Evolutionary conservation across 2,329 filamentous ascomycete species (phyloP).

Genomic region (Pseudocercospora musae): DNA sequence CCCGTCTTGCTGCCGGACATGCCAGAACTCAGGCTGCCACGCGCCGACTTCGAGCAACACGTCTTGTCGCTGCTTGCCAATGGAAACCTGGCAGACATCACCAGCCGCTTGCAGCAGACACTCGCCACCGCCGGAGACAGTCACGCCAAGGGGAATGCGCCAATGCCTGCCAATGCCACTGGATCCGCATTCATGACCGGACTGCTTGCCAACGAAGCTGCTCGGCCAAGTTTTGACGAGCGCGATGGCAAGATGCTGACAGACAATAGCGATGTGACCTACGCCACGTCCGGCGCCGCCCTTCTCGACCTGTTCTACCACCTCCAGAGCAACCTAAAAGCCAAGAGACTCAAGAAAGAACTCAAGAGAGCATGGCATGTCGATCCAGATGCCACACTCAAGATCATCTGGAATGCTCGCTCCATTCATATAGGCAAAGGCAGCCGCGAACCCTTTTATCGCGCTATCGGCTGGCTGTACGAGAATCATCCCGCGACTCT

Average conservation of each 20-base stretch:
- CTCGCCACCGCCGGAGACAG: background rate
- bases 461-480: slow-evolving; percentile 51
- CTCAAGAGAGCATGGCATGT: slow-evolving; percentile 51
- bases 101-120: background rate
- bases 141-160: background rate
- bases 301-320: slow-evolving; percentile 57
- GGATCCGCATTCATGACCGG: slow-evolving; percentile 23
- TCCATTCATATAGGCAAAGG: slow-evolving; percentile 61
- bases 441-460: slow-evolving; percentile 46
- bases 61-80: background rate
- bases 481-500: slow-evolving; percentile 55
- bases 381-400: slow-evolving; percentile 51
- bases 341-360: slow-evolving; percentile 39
- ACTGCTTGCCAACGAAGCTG: slow-evolving; percentile 13
- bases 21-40: slow-evolving; percentile 18
- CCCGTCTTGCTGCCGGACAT: slow-evolving; percentile 23
- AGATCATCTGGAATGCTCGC: slow-evolving; percentile 59
- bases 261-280: slow-evolving; percentile 51
- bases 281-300: slow-evolving; percentile 44
- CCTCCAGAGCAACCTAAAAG: slow-evolving; percentile 44
- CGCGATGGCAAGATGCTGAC: slow-evolving; percentile 47
- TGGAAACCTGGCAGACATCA: background rate
- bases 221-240: slow-evolving; percentile 22
- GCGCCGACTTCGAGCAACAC: slow-evolving; percentile 18
- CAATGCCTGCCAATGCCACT: background rate